Base-by-base conservation (phyloP, 2,329 filamentous ascomycete species). In the Trichoderma pleuroti region DNA sequence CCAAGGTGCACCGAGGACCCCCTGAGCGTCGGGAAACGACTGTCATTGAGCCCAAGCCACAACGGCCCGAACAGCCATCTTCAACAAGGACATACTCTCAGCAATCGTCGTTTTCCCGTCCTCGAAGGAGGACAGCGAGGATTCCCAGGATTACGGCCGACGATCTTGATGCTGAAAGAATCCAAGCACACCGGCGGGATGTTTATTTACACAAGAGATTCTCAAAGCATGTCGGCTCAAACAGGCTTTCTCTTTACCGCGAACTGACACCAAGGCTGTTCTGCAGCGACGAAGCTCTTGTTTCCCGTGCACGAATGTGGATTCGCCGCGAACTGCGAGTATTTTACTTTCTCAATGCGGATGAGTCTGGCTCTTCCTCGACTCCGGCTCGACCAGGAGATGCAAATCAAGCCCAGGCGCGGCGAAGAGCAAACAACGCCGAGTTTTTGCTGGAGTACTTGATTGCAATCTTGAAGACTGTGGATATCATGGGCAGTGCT, bases 381-480 rank as follows among this genome's bases (percentile, higher is more conserved):
- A 9, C 66, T 10, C 7, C 62, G 7, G 54, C 73, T 11, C 39
- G 21, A 49, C 30, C 56, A 28, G 66, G 59, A 3, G 70, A 68
- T 3, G 66, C 54, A 18, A 57, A 63, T 21, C 16, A 68, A 1
- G 46, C 59, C 1, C 69, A 63, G 76, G 76, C 73, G 73, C 77
- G 69, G 68, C 77, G 74, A 26, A 73, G 88, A 52, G 86, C 86
- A 6, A 90, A 88, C 74, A 95, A 94, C 76, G 88, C 91, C 9
- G 94, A 97, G 76, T 97, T 94, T 73, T 80, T 98, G 12, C 86
- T 98, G 11, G 93, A 97, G 76, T 97, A 97, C 78, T 88, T 97
- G 67, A 82, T 98, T 52, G 91, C 92, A 11, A 92, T 98, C 26
- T 81, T 98, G 71, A 94, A 93, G 78, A 93, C 90, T 0, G 88